Evolutionary conservation across 2,329 filamentous ascomycete genomes (phyloP).

Genomic region (Plectosphaerella cucumerina): DNA sequence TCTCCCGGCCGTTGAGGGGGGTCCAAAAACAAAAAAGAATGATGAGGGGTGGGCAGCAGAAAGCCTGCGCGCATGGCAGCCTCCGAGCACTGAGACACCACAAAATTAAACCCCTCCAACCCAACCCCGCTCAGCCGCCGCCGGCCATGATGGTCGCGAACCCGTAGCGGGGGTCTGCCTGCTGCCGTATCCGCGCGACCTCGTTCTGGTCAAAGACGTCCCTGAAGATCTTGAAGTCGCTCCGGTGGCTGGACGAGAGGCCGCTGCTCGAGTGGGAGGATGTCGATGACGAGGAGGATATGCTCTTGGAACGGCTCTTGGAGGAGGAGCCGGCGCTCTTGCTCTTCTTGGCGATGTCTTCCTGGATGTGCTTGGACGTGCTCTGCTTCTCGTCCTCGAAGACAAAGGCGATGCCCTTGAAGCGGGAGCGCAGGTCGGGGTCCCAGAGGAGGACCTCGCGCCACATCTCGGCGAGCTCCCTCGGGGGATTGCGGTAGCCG

Average conservation of each 20-base stretch:
- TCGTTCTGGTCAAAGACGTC: slow-evolving; percentile 46
- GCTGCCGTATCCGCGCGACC: slow-evolving; percentile 44
- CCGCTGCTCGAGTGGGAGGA: slow-evolving; percentile 20
- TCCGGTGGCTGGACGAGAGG: slow-evolving; percentile 19
- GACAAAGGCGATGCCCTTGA: slow-evolving; percentile 58
- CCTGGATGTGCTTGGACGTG: slow-evolving; percentile 47
- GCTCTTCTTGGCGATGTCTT: slow-evolving; percentile 51
- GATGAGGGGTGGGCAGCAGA: too few species aligned
- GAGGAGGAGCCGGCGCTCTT: slow-evolving; percentile 17
- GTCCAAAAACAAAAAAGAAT: background rate
- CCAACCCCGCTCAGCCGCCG: slow-evolving; percentile 6
- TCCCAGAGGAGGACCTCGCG: slow-evolving; percentile 60
- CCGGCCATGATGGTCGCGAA: slow-evolving; percentile 14
- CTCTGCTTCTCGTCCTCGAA: slow-evolving; percentile 56
- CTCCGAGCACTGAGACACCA: background rate
- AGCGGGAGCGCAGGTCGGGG: slow-evolving; percentile 57
- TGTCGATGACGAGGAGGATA: slow-evolving; percentile 21
- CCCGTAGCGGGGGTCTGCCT: slow-evolving; percentile 51
- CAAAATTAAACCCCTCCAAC: background rate
- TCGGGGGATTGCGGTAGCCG: slow-evolving; percentile 59
- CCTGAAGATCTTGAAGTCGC: slow-evolving; percentile 50
- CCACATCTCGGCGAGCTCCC: slow-evolving; percentile 63
- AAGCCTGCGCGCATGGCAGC: background rate
- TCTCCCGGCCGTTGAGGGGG: background rate
- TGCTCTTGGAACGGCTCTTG: slow-evolving; percentile 28